phyloP scores from a whole-genome alignment of 1,139 yeast species.

The Suhomyces coccinellae region DNA sequence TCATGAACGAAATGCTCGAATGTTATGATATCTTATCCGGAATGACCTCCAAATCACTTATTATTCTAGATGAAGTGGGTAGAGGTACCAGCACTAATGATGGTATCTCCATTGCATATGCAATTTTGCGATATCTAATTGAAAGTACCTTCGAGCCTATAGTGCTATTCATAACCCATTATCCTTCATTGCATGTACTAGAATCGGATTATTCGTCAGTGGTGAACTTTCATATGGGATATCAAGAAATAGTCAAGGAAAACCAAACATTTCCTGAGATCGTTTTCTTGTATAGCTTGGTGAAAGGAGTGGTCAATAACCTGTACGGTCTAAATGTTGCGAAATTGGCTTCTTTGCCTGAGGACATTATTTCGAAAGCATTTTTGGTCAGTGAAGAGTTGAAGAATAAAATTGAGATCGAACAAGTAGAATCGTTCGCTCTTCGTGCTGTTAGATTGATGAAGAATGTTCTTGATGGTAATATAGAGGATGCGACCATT shows the following conservation, averaged over 20 bases:
- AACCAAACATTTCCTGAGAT: constrained; percentile 42
- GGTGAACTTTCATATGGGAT: constrained; percentile 76
- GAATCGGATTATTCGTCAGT: constrained; percentile 45
- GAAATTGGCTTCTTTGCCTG: constrained; percentile 62
- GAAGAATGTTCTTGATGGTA: background rate
- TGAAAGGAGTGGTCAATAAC: constrained; percentile 57
- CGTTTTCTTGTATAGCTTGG: constrained; percentile 63
- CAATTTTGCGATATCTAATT: constrained; percentile 67
- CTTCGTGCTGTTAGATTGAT: constrained; percentile 1
- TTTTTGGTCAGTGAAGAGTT: constrained; percentile 43
- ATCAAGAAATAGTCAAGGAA: constrained; percentile 40
- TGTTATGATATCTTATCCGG: constrained; percentile 55
- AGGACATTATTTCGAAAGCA: constrained; percentile 51
- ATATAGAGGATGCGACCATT: background rate
- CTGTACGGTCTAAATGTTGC: constrained; percentile 85
- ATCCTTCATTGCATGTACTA: constrained; percentile 65
- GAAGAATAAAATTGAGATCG: constrained; percentile 33
- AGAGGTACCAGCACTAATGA: constrained; percentile 87
- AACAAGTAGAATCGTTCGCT: constrained; percentile 9
- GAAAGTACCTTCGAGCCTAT: constrained; percentile 49
- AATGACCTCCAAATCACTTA: constrained; percentile 51
- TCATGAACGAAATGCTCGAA: constrained; percentile 73
- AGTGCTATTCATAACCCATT: constrained; percentile 83
- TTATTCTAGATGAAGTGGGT: constrained; percentile 67
- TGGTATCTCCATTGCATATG: constrained; percentile 83